Evolutionary conservation across 1,284 basidiomycete species (phyloP).

Genomic region (Ceratobasidium sp.): DNA sequence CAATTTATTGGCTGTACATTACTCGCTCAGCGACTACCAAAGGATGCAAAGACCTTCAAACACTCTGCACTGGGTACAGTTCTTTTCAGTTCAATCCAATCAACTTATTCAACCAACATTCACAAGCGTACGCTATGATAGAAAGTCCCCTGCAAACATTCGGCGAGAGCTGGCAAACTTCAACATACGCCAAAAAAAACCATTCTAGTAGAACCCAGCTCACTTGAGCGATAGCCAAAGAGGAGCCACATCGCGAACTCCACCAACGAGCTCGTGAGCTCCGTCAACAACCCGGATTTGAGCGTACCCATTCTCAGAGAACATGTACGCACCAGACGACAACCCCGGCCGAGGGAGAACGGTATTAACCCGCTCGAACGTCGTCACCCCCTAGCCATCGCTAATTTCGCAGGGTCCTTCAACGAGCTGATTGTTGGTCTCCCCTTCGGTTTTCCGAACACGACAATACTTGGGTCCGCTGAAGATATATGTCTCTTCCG

Average conservation of each 20-base stretch:
- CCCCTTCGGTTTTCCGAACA: slow-evolving; percentile 15
- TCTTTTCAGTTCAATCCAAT: no score
- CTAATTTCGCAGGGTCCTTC: slow-evolving; percentile 22
- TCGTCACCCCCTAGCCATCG: background rate
- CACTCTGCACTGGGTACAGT: no score
- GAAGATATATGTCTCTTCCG: slow-evolving; percentile 27
- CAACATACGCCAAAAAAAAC: background rate
- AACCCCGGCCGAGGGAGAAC: slow-evolving; percentile 14
- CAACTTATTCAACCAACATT: no score
- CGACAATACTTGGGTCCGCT: slow-evolving; percentile 25
- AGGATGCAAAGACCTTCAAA: no score
- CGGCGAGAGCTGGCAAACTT: no score
- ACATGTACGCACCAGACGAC: slow-evolving; percentile 1
- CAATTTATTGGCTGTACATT: no score
- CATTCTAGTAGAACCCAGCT: slow-evolving; percentile 27
- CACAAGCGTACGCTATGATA: no score
- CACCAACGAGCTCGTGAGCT: background rate
- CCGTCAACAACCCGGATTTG: slow-evolving; percentile 9
- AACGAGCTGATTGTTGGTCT: slow-evolving; percentile 13
- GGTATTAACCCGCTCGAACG: slow-evolving; percentile 16
- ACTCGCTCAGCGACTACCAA: no score
- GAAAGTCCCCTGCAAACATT: no score
- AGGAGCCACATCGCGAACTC: background rate
- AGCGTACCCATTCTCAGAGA: slow-evolving; percentile 8
- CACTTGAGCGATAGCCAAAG: slow-evolving; percentile 15